These are phyloP conservation scores for Populus nigra DNA, from an alignment of 345 rosid species.

Conservation along the genomic window DNA sequence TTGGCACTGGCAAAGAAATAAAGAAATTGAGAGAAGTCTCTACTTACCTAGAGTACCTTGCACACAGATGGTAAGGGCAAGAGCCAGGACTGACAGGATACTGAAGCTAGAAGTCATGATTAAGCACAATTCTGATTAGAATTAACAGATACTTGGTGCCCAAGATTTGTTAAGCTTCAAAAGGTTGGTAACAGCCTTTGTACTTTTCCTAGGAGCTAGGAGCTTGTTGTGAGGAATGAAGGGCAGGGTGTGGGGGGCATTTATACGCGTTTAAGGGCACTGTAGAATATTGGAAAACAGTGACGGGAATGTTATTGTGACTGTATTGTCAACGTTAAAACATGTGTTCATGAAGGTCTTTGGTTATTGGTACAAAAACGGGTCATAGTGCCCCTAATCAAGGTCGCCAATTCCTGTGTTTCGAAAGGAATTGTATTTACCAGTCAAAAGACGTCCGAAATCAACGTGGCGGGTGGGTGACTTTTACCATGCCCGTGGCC, in stretches of 20 bases:
- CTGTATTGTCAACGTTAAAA: no score
- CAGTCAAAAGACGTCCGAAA: not conserved
- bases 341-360: no score
- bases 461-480: not conserved
- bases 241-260: not conserved
- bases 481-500: not conserved
- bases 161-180: not conserved
- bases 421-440: not conserved
- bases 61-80: constrained; percentile 27
- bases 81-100: constrained; percentile 23
- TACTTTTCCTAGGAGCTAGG: not conserved
- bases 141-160: not conserved
- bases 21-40: not conserved
- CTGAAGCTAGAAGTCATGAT: constrained; percentile 38
- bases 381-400: not conserved
- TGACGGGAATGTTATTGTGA: no score
- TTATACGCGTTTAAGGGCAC: constrained; percentile 14
- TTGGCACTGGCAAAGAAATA: not conserved
- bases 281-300: not conserved
- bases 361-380: not conserved
- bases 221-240: constrained; percentile 5
- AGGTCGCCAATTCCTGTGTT: not conserved
- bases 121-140: not conserved
- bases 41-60: constrained; percentile 35
- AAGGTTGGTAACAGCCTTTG: not conserved